Conservation (phyloP, 2,329 filamentous ascomycete genomes). For the Lizonia empirigonia region DNA sequence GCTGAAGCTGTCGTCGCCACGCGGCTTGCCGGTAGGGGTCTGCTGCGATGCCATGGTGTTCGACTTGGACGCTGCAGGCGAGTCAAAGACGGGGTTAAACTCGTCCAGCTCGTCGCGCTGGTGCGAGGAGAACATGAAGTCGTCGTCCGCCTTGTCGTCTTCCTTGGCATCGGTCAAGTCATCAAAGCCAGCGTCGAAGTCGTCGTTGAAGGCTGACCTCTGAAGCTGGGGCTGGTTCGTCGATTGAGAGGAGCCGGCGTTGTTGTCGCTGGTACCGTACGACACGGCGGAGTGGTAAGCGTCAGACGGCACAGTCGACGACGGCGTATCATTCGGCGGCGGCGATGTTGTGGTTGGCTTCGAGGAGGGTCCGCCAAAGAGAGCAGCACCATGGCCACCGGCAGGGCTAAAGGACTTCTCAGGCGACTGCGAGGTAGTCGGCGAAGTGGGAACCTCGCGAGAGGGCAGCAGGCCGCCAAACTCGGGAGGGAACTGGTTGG, state of each 20-base stretch:
- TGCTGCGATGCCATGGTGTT: constrained; percentile 54
- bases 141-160: constrained; percentile 72
- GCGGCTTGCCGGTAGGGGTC: constrained; percentile 48
- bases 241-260: constrained; percentile 38
- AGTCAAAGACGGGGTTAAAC: constrained; percentile 83
- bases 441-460: constrained; percentile 58
- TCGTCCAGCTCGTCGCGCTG: constrained; percentile 72
- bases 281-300: constrained; percentile 51
- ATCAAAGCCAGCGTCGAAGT: constrained; percentile 80
- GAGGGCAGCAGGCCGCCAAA: constrained; percentile 63
- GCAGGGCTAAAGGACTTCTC: constrained; percentile 46
- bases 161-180: constrained; percentile 85
- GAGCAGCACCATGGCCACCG: constrained; percentile 48
- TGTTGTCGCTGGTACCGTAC: constrained; percentile 43
- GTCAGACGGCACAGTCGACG: constrained; percentile 50
- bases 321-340: constrained; percentile 47
- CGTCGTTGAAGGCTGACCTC: constrained; percentile 68
- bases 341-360: constrained; percentile 47
- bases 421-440: constrained; percentile 44
- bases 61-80: constrained; percentile 57
- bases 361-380: constrained; percentile 47
- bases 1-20: constrained; percentile 54
- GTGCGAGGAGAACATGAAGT: constrained; percentile 72
- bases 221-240: constrained; percentile 45
- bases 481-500: constrained; percentile 59